phyloP scores from a whole-genome alignment of 306 rosid genomes.

The Trichosanthes truncata region DNA sequence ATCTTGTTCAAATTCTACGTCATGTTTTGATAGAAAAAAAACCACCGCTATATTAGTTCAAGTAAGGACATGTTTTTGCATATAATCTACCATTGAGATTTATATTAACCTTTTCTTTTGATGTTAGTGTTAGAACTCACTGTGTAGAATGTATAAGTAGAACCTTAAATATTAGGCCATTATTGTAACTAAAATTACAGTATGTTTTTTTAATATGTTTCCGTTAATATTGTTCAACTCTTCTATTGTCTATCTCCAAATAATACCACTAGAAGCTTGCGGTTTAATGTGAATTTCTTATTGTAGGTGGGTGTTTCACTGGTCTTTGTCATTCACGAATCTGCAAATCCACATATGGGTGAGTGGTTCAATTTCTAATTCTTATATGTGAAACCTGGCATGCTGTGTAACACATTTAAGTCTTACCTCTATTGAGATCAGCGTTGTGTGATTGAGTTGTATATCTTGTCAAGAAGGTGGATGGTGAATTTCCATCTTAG shows the following conservation, averaged over 20 bases:
- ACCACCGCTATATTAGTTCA: background rate
- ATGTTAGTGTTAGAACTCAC: background rate
- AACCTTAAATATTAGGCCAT: background rate
- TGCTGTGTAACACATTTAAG: background rate
- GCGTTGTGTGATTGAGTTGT: background rate
- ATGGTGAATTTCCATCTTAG: background rate
- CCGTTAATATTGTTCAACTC: background rate
- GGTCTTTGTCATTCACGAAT: conserved; percentile 93
- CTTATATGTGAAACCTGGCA: background rate
- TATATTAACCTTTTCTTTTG: background rate
- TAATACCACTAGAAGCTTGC: background rate
- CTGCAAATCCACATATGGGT: conserved; percentile 98
- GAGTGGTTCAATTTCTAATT: conserved; percentile 19
- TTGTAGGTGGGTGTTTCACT: conserved; percentile 84
- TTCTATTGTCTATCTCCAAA: background rate
- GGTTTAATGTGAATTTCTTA: conserved; percentile 17
- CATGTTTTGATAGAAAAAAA: background rate
- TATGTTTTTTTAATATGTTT: background rate
- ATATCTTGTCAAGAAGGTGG: background rate
- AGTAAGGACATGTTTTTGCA: background rate
- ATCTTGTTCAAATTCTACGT: background rate
- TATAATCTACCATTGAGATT: background rate
- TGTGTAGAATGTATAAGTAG: background rate
- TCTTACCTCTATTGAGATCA: background rate
- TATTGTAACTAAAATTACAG: background rate